Conservation (phyloP, 2,329 filamentous ascomycete genomes). For the Sclerotinia trifoliorum region DNA sequence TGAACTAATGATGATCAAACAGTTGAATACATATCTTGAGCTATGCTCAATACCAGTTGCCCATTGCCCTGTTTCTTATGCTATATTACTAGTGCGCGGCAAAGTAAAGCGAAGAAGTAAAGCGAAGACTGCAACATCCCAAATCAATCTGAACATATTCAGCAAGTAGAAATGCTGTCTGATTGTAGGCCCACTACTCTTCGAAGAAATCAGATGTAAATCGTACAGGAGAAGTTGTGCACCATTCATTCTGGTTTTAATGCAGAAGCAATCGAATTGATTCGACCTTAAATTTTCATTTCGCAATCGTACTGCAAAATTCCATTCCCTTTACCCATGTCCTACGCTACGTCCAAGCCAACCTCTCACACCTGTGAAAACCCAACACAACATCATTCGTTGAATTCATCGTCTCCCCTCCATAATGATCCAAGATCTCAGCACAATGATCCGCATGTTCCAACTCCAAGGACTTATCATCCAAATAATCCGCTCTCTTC, state of each 20-base stretch:
- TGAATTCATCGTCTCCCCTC: slow-evolving; percentile 3
- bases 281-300: not conserved
- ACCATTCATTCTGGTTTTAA: not conserved
- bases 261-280: not conserved
- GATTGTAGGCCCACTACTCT: not conserved
- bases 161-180: not conserved
- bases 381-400: slow-evolving; percentile 15
- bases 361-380: slow-evolving; percentile 11
- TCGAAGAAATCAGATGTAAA: too few relatives aligned
- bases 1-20: too few relatives aligned
- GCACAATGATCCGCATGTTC: slow-evolving; percentile 17
- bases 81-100: too few relatives aligned
- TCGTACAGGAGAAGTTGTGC: not conserved
- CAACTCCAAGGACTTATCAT: slow-evolving; percentile 6
- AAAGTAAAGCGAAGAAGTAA: too few relatives aligned
- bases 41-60: too few relatives aligned
- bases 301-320: not conserved
- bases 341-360: slow-evolving; percentile 11
- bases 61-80: too few relatives aligned
- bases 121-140: not conserved
- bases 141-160: not conserved
- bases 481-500: slow-evolving; percentile 12
- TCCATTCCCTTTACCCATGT: too few relatives aligned
- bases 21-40: too few relatives aligned
- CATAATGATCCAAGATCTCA: slow-evolving; percentile 14